These are phyloP conservation scores for Codiaeum variegatum DNA, from an alignment of 441 rosid species.

Conservation along the genomic window DNA sequence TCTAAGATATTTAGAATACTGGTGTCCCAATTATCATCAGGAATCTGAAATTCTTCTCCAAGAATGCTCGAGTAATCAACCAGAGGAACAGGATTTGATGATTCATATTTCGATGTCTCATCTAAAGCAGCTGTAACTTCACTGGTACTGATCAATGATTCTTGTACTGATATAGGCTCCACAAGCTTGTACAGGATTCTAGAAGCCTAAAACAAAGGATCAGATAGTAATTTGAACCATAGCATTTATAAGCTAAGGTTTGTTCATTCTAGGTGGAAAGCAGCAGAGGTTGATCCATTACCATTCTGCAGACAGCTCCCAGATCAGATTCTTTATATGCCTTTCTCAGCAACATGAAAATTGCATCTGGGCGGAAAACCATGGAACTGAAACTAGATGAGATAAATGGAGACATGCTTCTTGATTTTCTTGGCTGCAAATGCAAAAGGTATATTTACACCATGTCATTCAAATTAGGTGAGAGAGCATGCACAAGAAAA, in stretches of 20 bases:
- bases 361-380: slow-evolving; percentile 63
- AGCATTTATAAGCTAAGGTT: slow-evolving; percentile 15
- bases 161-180: slow-evolving; percentile 46
- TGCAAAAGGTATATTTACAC: slow-evolving; percentile 10
- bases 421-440: slow-evolving; percentile 70
- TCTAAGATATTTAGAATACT: slow-evolving; percentile 62
- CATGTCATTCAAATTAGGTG: not conserved
- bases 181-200: slow-evolving; percentile 57
- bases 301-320: slow-evolving; percentile 62
- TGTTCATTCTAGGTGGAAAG: slow-evolving; percentile 21
- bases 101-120: slow-evolving; percentile 43
- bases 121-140: slow-evolving; percentile 41
- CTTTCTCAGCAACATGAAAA: slow-evolving; percentile 61
- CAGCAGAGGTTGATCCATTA: slow-evolving; percentile 27
- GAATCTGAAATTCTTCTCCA: slow-evolving; percentile 66
- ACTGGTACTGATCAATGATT: slow-evolving; percentile 29
- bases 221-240: slow-evolving; percentile 22
- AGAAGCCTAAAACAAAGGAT: slow-evolving; percentile 49
- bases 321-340: slow-evolving; percentile 66
- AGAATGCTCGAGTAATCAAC: slow-evolving; percentile 68
- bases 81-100: slow-evolving; percentile 32
- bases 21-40: slow-evolving; percentile 51
- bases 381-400: slow-evolving; percentile 46
- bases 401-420: slow-evolving; percentile 41
- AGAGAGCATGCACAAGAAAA: not conserved